Evolutionary conservation across 1,284 basidiomycete species (phyloP).

Genomic region (Lentinula novae-zelandiae): DNA sequence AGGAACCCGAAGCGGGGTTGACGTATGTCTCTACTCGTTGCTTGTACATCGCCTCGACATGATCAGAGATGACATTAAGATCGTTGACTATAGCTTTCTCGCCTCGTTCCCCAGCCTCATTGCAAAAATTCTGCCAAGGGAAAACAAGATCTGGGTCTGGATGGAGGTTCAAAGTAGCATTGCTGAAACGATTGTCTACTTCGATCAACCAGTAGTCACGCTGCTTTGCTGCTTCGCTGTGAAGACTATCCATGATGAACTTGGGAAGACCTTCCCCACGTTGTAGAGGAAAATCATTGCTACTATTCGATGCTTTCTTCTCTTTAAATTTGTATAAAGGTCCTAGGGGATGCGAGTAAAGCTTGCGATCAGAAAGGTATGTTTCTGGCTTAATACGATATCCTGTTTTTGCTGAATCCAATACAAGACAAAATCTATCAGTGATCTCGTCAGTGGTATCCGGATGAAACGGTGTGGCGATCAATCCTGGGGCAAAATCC

Average conservation of each 20-base stretch:
- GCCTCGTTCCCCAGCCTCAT: background rate
- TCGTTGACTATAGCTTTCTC: background rate
- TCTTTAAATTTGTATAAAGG: background rate
- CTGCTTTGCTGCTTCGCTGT: background rate
- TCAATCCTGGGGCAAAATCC: too few relatives aligned
- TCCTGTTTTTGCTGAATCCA: constrained; percentile 14
- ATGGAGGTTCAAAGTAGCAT: background rate
- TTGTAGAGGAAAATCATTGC: background rate
- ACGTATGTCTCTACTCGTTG: background rate
- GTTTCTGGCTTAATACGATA: background rate
- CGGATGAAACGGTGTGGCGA: too few relatives aligned
- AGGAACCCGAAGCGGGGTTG: constrained; percentile 9
- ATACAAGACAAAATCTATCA: constrained; percentile 9
- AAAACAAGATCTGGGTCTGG: background rate
- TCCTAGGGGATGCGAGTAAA: too few relatives aligned
- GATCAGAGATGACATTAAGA: background rate
- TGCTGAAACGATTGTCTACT: constrained; percentile 13
- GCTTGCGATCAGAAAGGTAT: too few relatives aligned
- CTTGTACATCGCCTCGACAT: background rate
- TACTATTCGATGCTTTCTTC: background rate
- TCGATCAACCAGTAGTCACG: constrained; percentile 11
- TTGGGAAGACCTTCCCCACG: background rate
- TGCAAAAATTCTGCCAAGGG: constrained; percentile 15
- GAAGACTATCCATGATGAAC: constrained; percentile 20
- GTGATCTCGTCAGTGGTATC: background rate